Percentiles rank a stretch among this genome's conserved stretches.
phyloP scores from a whole-genome alignment of 2,329 filamentous ascomycete species.

The Thermothelomyces thermophilus region DNA sequence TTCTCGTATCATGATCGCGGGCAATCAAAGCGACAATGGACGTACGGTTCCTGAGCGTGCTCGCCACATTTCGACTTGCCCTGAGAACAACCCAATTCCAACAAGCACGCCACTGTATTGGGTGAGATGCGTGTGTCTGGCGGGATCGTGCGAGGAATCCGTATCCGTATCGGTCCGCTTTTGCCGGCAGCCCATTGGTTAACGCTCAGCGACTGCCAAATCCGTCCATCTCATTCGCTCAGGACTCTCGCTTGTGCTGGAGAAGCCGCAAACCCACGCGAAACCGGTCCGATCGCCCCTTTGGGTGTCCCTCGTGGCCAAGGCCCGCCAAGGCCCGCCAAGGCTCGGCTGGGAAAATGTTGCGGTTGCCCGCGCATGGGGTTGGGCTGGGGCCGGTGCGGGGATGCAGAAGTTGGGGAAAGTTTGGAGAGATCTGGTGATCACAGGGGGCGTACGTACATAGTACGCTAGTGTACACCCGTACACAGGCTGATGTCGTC shows the following conservation, averaged over 20 bases:
- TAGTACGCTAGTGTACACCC: background rate
- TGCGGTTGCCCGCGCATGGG: slow-evolving; percentile 9
- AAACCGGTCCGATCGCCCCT: slow-evolving; percentile 23
- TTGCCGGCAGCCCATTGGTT: slow-evolving; percentile 16
- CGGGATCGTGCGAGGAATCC: slow-evolving; percentile 9
- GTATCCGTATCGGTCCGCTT: slow-evolving; percentile 20
- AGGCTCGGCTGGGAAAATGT: slow-evolving; percentile 18
- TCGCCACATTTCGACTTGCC: background rate
- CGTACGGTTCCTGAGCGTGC: background rate
- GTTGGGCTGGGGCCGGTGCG: slow-evolving; percentile 3
- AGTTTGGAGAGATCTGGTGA: slow-evolving; percentile 20
- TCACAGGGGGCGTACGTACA: slow-evolving; percentile 10
- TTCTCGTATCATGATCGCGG: slow-evolving; percentile 5
- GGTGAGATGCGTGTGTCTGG: no score
- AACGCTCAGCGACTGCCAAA: slow-evolving; percentile 12
- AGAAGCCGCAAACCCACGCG: slow-evolving; percentile 18
- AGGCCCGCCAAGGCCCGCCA: slow-evolving; percentile 13
- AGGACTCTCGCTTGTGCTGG: slow-evolving; percentile 11
- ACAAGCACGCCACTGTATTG: slow-evolving; percentile 13
- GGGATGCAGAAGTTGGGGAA: slow-evolving; percentile 24
- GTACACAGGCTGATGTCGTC: background rate
- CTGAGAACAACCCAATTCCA: background rate
- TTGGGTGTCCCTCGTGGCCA: slow-evolving; percentile 10
- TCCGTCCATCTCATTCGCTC: slow-evolving; percentile 15
- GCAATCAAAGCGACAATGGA: background rate